Conservation (phyloP, 257 asterid genomes). For the Ilex aquifolium region DNA sequence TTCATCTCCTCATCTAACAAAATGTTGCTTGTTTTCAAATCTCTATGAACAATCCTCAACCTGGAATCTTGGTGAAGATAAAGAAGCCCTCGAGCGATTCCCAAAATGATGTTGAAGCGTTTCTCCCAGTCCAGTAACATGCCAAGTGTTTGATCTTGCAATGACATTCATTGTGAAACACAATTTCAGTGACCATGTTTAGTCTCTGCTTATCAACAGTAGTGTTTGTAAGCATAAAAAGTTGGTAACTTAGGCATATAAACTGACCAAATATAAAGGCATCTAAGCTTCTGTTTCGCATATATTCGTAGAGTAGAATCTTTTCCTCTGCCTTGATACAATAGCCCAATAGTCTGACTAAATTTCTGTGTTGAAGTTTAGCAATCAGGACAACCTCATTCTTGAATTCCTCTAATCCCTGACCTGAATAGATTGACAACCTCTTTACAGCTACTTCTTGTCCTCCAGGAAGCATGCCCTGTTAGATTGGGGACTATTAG, state of each 20-base stretch:
- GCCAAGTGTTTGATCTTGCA: neutral
- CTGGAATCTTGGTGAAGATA: slow-evolving; percentile 16
- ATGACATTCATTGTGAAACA: neutral
- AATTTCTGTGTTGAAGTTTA: slow-evolving; percentile 24
- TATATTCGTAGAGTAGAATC: no score
- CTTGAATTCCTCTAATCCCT: slow-evolving; percentile 38
- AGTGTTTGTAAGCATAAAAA: no score
- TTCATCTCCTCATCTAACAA: slow-evolving; percentile 32
- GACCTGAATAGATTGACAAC: slow-evolving; percentile 28
- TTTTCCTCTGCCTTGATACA: slow-evolving; percentile 32
- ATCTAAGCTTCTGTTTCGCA: slow-evolving; percentile 20
- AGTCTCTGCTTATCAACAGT: neutral
- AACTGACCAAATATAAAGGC: slow-evolving; percentile 35
- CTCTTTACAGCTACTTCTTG: slow-evolving; percentile 40
- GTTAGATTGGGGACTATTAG: neutral
- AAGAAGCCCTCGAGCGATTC: slow-evolving; percentile 15
- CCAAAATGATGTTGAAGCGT: slow-evolving; percentile 12
- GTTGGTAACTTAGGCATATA: neutral
- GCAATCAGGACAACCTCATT: slow-evolving; percentile 39
- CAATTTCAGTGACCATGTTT: neutral
- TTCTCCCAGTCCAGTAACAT: no score
- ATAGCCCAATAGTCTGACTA: slow-evolving; percentile 17
- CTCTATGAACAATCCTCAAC: no score
- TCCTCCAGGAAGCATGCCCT: slow-evolving; percentile 40
- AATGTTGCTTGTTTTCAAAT: slow-evolving; percentile 25